These are phyloP conservation scores for Yamadazyma paraphyllophila DNA, from an alignment of 805 yeast species.

Conservation along the genomic window DNA sequence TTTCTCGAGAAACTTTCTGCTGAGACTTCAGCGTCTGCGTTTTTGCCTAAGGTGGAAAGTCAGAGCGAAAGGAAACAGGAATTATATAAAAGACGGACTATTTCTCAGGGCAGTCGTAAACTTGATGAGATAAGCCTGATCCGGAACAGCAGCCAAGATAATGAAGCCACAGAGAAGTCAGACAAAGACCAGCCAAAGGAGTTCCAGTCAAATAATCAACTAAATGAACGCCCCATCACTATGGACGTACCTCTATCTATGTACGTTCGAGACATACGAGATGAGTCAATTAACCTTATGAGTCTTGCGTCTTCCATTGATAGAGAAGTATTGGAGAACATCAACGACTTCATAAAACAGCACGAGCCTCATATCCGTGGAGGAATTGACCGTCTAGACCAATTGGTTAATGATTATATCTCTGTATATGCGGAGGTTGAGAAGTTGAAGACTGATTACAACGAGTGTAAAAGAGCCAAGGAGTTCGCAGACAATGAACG, in stretches of 20 bases:
- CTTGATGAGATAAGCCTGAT: no score
- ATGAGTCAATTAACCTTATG: conserved; percentile 24
- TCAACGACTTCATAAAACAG: conserved; percentile 34
- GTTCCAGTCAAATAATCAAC: no score
- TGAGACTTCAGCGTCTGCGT: conserved; percentile 3
- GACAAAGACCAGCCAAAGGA: neutral
- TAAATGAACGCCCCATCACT: conserved; percentile 1
- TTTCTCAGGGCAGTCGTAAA: neutral
- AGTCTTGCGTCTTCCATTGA: conserved; percentile 34
- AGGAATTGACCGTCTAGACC: conserved; percentile 21
- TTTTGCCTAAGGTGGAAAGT: no score
- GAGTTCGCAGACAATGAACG: conserved; percentile 25
- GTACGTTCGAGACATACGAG: conserved; percentile 19
- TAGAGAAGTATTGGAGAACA: conserved; percentile 27
- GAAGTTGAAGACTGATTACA: conserved; percentile 26
- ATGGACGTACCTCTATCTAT: conserved; percentile 8
- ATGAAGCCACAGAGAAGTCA: neutral
- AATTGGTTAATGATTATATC: conserved; percentile 25
- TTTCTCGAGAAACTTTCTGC: conserved; percentile 23
- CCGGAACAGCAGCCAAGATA: neutral
- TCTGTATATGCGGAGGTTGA: conserved; percentile 25
- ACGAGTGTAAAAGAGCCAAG: conserved; percentile 28
- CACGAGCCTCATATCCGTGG: conserved; percentile 34
- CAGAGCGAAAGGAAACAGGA: neutral
- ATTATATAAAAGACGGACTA: conserved; percentile 2